These are phyloP conservation scores for Stellera chamaejasme DNA, from an alignment of 345 rosid genomes.

Conservation along the genomic window DNA sequence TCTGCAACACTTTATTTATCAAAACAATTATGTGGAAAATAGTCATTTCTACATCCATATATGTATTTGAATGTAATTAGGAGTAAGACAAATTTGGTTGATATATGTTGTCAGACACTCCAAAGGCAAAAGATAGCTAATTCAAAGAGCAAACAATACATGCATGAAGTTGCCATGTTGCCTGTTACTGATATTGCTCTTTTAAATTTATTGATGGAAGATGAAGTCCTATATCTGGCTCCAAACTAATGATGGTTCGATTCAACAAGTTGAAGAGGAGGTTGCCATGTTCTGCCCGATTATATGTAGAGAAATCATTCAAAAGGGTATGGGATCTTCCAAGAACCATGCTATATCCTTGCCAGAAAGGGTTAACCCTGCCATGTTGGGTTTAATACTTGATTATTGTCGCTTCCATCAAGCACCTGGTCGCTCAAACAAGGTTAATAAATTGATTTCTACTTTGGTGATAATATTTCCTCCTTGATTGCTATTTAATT, in stretches of 20 bases:
- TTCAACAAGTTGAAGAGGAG: slow-evolving; percentile 73
- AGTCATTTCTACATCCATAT: background rate
- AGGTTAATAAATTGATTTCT: slow-evolving; percentile 25
- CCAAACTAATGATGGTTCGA: slow-evolving; percentile 61
- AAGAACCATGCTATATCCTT: slow-evolving; percentile 57
- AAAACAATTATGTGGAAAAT: background rate
- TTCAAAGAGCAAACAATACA: background rate
- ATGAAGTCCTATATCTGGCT: slow-evolving; percentile 70
- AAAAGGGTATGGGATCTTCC: slow-evolving; percentile 54
- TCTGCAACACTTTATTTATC: background rate
- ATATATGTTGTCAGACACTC: background rate
- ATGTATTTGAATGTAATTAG: no score
- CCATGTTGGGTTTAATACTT: slow-evolving; percentile 46
- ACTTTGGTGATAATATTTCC: slow-evolving; percentile 1
- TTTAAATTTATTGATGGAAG: slow-evolving; percentile 18
- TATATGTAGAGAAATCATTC: slow-evolving; percentile 52
- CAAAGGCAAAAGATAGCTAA: background rate
- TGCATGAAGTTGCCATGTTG: background rate
- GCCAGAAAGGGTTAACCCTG: slow-evolving; percentile 54
- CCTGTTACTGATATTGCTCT: background rate
- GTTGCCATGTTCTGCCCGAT: slow-evolving; percentile 75
- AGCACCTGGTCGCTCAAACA: slow-evolving; percentile 52
- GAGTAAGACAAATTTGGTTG: background rate
- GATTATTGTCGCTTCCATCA: slow-evolving; percentile 69
- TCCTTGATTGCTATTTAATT: background rate